These are phyloP conservation scores for Drosera capensis DNA, from an alignment of 148 eudicot species.

Conservation along the genomic window DNA sequence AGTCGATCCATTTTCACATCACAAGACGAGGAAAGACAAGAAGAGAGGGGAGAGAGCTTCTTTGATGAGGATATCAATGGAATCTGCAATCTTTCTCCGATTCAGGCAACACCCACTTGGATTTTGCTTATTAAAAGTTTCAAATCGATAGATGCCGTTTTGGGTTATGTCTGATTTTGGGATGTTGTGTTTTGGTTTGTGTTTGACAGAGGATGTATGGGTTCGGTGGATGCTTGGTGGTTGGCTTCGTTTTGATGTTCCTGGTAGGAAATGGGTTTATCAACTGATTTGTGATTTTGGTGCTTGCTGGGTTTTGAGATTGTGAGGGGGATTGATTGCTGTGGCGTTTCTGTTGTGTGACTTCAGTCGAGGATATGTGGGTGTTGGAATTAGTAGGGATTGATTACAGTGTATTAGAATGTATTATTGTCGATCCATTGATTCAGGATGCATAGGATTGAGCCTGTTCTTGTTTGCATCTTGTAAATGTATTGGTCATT, in stretches of 20 bases:
- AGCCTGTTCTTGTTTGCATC: too few relatives aligned
- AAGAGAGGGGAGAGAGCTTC: background rate
- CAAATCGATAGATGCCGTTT: background rate
- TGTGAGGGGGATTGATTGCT: too few relatives aligned
- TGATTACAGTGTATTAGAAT: too few relatives aligned
- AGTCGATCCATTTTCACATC: background rate
- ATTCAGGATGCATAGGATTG: too few relatives aligned
- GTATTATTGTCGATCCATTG: too few relatives aligned
- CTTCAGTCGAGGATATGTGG: too few relatives aligned
- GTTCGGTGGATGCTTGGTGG: background rate
- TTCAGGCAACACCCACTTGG: background rate
- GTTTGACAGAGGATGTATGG: background rate
- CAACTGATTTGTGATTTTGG: too few relatives aligned
- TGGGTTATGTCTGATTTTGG: background rate
- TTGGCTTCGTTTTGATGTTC: background rate
- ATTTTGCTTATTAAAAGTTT: background rate
- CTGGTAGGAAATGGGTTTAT: constrained; percentile 1
- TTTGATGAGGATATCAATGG: background rate
- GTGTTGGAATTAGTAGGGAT: too few relatives aligned
- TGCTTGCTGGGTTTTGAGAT: too few relatives aligned
- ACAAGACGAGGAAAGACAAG: background rate
- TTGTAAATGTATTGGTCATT: too few relatives aligned
- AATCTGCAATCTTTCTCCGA: background rate
- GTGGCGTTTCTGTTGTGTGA: too few relatives aligned
- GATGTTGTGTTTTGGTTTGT: background rate